Base-by-base conservation (phyloP, 306 rosid species). In the Sphenostylis stenocarpa region DNA sequence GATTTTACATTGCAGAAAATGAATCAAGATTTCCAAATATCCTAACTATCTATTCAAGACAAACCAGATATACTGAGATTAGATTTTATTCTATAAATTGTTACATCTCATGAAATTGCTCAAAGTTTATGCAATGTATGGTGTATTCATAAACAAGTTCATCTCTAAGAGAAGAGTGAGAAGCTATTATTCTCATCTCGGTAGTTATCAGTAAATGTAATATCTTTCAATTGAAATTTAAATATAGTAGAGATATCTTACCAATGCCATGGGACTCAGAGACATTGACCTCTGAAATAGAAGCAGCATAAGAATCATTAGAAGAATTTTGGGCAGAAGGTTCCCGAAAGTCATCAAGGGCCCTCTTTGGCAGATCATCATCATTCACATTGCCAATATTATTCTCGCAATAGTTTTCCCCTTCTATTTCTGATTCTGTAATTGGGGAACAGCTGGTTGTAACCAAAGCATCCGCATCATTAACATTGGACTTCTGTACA, bases 231-330 rank as follows among this genome's bases (percentile, higher is more conserved):
- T 56, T 56, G 28, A 61, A 56, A 64, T 28, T 19, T 29, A 47
- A 57, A 78, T 24, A 36, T 33, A 41, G 53, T 26, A 48, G 51
- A 52, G 51, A 52, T 33, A 77, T 53, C 89, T 45, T 90, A 92
- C 97, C 97, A 76, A 87, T 77, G 67, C 78, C 87, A 73, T 68
- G 82, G 21, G 83, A 36, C 26, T 86, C 89, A 21, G 77, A 67
- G 72, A 84, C 74, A 65, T 64, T 87, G 78, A 79, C 26, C 39
- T 86, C 90, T 38, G 77, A 71, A 82, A 60, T 66, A 71, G 91
- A 75, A 78, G 86, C 43, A 34, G 78, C 65, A 44, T 76, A 49
- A 28, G 69, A 58, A 73, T 64, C 72, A n/a, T 67, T 84, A 12
- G 83, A 36, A 80, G 81, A 74, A 72, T 67, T 67, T 36, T 81